Percentiles rank a stretch among this genome's conserved stretches.
Conservation (phyloP, 139 green algal genomes). For the Dunaliella sp. region DNA sequence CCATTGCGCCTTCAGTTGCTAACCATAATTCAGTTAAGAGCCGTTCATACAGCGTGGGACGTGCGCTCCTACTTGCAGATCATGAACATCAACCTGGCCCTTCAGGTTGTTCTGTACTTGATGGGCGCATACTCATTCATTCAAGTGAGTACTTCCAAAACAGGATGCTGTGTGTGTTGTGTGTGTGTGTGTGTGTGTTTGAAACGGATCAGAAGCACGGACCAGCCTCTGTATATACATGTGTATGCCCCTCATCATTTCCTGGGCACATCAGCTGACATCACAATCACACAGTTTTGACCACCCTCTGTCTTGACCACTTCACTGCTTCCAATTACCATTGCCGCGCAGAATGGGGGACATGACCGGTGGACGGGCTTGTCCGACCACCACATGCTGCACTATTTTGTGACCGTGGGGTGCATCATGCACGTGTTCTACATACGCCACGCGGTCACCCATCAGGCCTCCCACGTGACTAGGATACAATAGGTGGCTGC, state of each 20-base stretch:
- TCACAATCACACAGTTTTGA: not conserved
- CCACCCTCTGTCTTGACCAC: not conserved
- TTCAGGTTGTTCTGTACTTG: constrained; percentile 66
- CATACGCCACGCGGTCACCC: constrained; percentile 26
- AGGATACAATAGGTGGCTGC: not conserved
- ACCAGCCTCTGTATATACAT: not conserved
- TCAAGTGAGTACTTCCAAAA: not conserved
- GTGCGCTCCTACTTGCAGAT: constrained; percentile 31
- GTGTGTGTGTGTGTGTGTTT: not conserved
- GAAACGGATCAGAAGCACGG: not conserved
- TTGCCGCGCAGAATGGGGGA: constrained; percentile 47
- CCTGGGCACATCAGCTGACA: not conserved
- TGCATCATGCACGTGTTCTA: constrained; percentile 63
- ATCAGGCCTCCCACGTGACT: not conserved
- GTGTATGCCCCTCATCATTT: not conserved
- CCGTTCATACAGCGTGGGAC: too few relatives aligned
- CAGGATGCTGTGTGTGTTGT: not conserved
- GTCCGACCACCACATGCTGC: constrained; percentile 78
- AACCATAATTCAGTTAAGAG: too few relatives aligned
- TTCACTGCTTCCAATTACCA: not conserved
- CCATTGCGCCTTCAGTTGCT: too few relatives aligned
- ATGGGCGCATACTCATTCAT: constrained; percentile 65
- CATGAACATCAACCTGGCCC: constrained; percentile 48
- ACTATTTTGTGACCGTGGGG: constrained; percentile 72
- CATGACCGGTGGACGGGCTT: constrained; percentile 46